Base-by-base conservation (phyloP, 345 rosid species). In the Brassica napus region DNA sequence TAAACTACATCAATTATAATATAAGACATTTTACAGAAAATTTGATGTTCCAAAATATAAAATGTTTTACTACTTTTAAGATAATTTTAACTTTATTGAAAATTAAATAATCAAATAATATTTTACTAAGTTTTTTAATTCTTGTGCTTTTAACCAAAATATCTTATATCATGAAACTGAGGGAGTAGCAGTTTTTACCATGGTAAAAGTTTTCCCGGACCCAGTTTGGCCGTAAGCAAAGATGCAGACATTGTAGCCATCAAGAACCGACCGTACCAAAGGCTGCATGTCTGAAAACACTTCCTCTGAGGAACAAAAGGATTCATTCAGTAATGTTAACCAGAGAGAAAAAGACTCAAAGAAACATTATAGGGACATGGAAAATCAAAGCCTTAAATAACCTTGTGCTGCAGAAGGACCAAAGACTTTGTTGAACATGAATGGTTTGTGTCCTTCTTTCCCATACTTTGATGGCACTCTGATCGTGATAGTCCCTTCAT, bases 211-310 rank as follows among this genome's bases (percentile, higher is more conserved):
- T 54, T 54, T 54, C 9, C 59, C 59, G 23, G 59, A 54, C 59
- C 59, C 59, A 24, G 98, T 94, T 88, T 94, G 98, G 69, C 98
- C 98, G 30, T 94, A 94, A 72, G 98, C 98, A 86, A 94, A 94
- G 83, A 94, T 94, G 79, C 98, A 94, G 59, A 94, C 95, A 78
- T 94, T 94, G 84, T 87, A 94, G 78, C 98, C 98, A 84, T 94
- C 98, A 76, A 94, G 97, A 83, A 94, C 95, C 30, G 98, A 92
- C 52, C 98, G 89, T 84, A 94, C 79, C 66, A 94, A 76, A 39
- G 98, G 91, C 80, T 82, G 90, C 66, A 87, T 92, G 76, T 94
- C 98, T 24, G 92, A 74, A 82, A 92, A 94, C 52, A 94, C 98
- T 81, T 91, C 98, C 80, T 77, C 98, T 94, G 93, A 82, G 86